Percentiles rank a stretch among this genome's conserved stretches.
These are phyloP conservation scores for Boletus tomentosulus DNA, from an alignment of 768 basidiomycete species.

Conservation along the genomic window DNA sequence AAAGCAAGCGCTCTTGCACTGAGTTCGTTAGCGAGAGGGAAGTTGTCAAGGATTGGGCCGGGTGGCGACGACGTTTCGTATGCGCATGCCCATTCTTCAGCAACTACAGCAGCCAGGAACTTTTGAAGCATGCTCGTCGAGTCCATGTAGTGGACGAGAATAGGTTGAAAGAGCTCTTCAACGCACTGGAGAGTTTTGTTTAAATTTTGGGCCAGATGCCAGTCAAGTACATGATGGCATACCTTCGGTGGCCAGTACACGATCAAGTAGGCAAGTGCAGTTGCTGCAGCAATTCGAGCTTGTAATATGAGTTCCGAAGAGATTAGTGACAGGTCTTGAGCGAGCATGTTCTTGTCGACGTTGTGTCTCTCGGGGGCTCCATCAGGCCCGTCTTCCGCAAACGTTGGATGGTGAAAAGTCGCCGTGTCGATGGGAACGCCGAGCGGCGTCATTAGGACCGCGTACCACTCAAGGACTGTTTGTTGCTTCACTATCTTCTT, in stretches of 20 bases:
- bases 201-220: neutral
- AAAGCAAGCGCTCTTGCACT: slow-evolving; percentile 62
- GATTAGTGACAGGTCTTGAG: slow-evolving; percentile 84
- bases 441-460: slow-evolving; percentile 83
- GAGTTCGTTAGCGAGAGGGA: slow-evolving; percentile 61
- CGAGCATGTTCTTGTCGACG: slow-evolving; percentile 93
- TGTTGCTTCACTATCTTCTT: slow-evolving; percentile 53
- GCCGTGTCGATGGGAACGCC: slow-evolving; percentile 70
- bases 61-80: slow-evolving; percentile 37
- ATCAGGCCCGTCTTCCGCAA: slow-evolving; percentile 44
- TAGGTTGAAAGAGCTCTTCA: slow-evolving; percentile 69
- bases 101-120: slow-evolving; percentile 75
- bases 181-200: slow-evolving; percentile 32
- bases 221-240: slow-evolving; percentile 1
- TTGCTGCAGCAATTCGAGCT: slow-evolving; percentile 74
- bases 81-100: slow-evolving; percentile 87
- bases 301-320: slow-evolving; percentile 71
- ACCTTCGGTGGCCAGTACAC: slow-evolving; percentile 64
- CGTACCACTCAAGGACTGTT: slow-evolving; percentile 79
- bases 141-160: slow-evolving; percentile 74
- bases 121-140: slow-evolving; percentile 92
- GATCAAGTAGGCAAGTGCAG: slow-evolving; percentile 69
- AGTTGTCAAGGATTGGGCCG: slow-evolving; percentile 48
- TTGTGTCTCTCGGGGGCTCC: slow-evolving; percentile 68
- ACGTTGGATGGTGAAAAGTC: slow-evolving; percentile 61